phyloP scores from a whole-genome alignment of 441 rosid species.

The Arabidopsis lyrata region DNA sequence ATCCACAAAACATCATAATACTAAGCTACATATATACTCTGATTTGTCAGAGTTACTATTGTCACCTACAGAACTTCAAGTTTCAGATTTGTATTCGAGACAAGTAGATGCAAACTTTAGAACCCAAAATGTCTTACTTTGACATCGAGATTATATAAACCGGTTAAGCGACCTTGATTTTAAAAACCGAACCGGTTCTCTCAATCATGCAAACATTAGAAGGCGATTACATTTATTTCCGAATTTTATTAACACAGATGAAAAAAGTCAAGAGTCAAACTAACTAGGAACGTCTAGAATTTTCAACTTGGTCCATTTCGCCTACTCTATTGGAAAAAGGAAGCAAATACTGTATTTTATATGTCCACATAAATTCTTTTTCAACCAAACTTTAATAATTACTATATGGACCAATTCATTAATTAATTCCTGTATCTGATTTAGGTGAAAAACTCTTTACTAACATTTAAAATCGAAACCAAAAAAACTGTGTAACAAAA shows the following conservation, averaged over 20 bases:
- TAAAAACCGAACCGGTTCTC: not conserved
- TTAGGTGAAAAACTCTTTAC: constrained; percentile 18
- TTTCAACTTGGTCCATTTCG: constrained; percentile 35
- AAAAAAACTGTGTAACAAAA: not conserved
- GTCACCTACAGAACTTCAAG: not conserved
- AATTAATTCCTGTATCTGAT: not conserved
- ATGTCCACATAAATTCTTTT: constrained; percentile 17
- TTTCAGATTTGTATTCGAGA: not conserved
- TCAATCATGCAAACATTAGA: not conserved
- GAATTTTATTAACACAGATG: no score
- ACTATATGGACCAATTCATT: constrained; percentile 12
- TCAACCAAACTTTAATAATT: not conserved
- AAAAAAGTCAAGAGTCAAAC: not conserved
- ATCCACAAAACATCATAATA: not conserved
- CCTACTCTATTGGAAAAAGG: constrained; percentile 18
- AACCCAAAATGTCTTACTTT: no score
- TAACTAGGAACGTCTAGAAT: not conserved
- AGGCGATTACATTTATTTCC: not conserved
- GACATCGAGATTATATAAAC: not conserved
- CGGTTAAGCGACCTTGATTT: not conserved
- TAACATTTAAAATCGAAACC: not conserved
- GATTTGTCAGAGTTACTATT: not conserved
- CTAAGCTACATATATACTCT: not conserved
- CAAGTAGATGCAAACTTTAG: no score
- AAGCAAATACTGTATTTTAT: not conserved